A percentile compares a stretch with the other conserved stretches of the same genome.
These are phyloP conservation scores for Agastache rugosa DNA, from an alignment of 257 asterid genomes.

Conservation along the genomic window DNA sequence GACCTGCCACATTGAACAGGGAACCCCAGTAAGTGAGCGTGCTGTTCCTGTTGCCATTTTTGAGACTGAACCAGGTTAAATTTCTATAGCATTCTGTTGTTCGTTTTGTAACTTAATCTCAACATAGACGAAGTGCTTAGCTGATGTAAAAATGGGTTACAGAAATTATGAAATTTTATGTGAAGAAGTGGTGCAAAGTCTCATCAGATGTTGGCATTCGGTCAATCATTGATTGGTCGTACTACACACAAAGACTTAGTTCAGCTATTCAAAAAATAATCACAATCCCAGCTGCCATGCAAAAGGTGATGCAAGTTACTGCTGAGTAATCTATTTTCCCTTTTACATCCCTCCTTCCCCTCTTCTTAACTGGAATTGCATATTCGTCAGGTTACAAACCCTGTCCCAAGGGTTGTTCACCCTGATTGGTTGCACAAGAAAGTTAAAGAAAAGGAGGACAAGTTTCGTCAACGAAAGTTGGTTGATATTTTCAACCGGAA, in stretches of 20 bases:
- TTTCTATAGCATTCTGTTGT: constrained; percentile 17
- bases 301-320: constrained; percentile 63
- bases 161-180: constrained; percentile 86
- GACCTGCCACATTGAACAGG: constrained; percentile 64
- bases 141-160: constrained; percentile 42
- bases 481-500: constrained; percentile 75
- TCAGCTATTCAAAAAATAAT: constrained; percentile 92
- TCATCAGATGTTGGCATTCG: constrained; percentile 94
- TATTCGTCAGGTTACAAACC: constrained; percentile 80
- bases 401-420: constrained; percentile 99
- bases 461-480: constrained; percentile 89
- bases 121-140: constrained; percentile 39
- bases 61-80: constrained; percentile 85
- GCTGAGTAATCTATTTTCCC: constrained; percentile 10
- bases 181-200: constrained; percentile 97
- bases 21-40: constrained; percentile 98
- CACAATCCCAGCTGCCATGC: constrained; percentile 99
- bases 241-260: constrained; percentile 93
- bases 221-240: constrained; percentile 97
- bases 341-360: neutral
- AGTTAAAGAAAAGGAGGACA: constrained; percentile 98
- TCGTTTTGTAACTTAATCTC: constrained; percentile 32
- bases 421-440: constrained; percentile 99
- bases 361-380: constrained; percentile 43
- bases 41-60: constrained; percentile 99